Base-by-base conservation (phyloP, 1,139 yeast genomes). In the Taphrina deformans region DNA sequence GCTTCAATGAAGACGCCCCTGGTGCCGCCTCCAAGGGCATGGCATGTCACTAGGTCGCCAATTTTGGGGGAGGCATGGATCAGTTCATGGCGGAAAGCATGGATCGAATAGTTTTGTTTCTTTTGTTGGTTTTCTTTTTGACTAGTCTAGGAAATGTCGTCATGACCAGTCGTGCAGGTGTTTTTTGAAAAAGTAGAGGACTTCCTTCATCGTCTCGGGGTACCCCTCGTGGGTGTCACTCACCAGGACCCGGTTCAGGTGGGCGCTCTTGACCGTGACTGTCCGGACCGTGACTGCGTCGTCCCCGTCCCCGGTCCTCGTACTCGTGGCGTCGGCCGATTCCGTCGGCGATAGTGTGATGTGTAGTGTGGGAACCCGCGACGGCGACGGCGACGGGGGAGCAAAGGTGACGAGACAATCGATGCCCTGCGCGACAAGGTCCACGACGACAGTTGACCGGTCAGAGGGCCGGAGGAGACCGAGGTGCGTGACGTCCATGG, bases 141-240 rank as follows among this genome's bases (percentile, higher is more conserved):
- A n/a, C n/a, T n/a, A n/a, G n/a, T n/a, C n/a, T n/a, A 29, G 33
- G 33, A 1, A 29, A 10, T 10, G 14, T 2, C 35, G n/a, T 44
- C 48, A 58, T n/a, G 63, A 59, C 63, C 63, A 59, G 26, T 59
- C 63, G 41, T 59, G 63, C 5, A 59, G 51, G n/a, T 59, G 63
- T 24, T 59, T 59, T 31, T 59, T 59, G 56, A 40, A 50, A 40
- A 40, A 59, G 41, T 35, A 50, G 31, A 59, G 63, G n/a, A 59
- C 24, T 4, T 48, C 56, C 21, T 33, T 26, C 63, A 59, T 59
- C 24, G 51, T 33, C 23, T 26, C 48, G 3, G 26, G 38, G 35
- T 59, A 59, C 31, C 24, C 29, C 12, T n/a, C 50, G 51, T 52
- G 29, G 6, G 26, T 4, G 4, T 38, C 51, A 12, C 26, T 26